Evolutionary conservation across 73 alveolate species (phyloP), one percentile per base, ranked within the genome.

Genomic region (Breviolum minutum): DNA sequence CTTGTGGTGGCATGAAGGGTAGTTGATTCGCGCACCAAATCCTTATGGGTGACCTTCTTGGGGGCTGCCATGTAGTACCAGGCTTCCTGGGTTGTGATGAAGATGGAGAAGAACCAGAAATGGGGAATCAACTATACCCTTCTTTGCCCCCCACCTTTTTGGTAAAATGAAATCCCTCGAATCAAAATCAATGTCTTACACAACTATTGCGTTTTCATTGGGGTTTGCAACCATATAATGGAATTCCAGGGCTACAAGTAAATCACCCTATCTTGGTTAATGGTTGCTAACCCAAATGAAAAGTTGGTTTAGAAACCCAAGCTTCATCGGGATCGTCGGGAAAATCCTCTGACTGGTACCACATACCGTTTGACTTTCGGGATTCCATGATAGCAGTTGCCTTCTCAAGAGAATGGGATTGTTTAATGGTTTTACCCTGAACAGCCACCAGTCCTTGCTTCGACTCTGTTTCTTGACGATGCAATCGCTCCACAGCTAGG

Each of bases 51-150:
- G 89, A 81, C 14, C 48, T 5, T 7, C 89, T 81, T 81, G n/a
- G 89, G 70, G 40, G 71, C 89, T 7, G 89, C 70, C 89, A 81
- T 81, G 89, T 81, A 81, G 32, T 6, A 81, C 89, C 89, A 81
- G 14, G 89, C 89, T 81, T 81, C 89, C 89, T 81, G 7, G 8
- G 32, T 12, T 79, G 26, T 10, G 63, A 26, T 66, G 74, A n/a
- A n/a, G n/a, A n/a, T n/a, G n/a, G n/a, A n/a, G n/a, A n/a, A n/a
- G n/a, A n/a, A n/a, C n/a, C n/a, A n/a, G n/a, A n/a, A n/a, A n/a
- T n/a, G n/a, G n/a, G n/a, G n/a, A n/a, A n/a, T n/a, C n/a, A n/a
- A n/a, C n/a, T n/a, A n/a, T n/a, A n/a, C n/a, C n/a, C n/a, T n/a
- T n/a, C n/a, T n/a, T n/a, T n/a, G n/a, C n/a, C n/a, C n/a, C n/a